Percentiles rank a stretch among this genome's conserved stretches.
Conservation (phyloP, 768 basidiomycete species). For the Lepiota venenata region DNA sequence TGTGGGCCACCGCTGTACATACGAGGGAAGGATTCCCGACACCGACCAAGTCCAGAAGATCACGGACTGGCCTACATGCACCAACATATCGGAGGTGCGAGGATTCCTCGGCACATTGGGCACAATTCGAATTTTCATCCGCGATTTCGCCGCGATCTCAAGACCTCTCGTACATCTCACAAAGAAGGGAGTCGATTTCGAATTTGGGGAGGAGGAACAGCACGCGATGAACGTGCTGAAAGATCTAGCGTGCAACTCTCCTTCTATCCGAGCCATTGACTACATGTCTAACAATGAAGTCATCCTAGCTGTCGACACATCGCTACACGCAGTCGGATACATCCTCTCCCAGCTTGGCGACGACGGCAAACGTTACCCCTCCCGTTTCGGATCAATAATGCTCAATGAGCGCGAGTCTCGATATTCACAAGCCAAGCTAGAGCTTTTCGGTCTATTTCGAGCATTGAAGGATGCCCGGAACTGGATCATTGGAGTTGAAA, state of each 20-base stretch:
- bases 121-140: constrained; percentile 24
- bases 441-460: constrained; percentile 27
- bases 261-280: constrained; percentile 15
- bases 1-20: constrained; percentile 28
- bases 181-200: constrained; percentile 22
- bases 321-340: constrained; percentile 16
- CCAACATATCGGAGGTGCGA: constrained; percentile 16
- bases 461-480: constrained; percentile 18
- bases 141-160: constrained; percentile 18
- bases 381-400: constrained; percentile 17
- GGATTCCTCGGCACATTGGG: constrained; percentile 28
- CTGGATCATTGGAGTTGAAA: constrained; percentile 22
- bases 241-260: neutral
- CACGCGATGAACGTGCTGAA: constrained; percentile 9
- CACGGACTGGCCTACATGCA: constrained; percentile 23
- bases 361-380: constrained; percentile 14
- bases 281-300: constrained; percentile 15
- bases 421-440: constrained; percentile 31
- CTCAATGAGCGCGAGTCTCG: constrained; percentile 17
- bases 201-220: neutral
- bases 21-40: constrained; percentile 28
- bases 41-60: no score
- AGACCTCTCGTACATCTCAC: constrained; percentile 23
- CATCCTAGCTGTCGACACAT: constrained; percentile 20
- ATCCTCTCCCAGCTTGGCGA: constrained; percentile 15